Conservation (phyloP, 495 filamentous ascomycete genomes). For the Talaromyces trachyspermus region DNA sequence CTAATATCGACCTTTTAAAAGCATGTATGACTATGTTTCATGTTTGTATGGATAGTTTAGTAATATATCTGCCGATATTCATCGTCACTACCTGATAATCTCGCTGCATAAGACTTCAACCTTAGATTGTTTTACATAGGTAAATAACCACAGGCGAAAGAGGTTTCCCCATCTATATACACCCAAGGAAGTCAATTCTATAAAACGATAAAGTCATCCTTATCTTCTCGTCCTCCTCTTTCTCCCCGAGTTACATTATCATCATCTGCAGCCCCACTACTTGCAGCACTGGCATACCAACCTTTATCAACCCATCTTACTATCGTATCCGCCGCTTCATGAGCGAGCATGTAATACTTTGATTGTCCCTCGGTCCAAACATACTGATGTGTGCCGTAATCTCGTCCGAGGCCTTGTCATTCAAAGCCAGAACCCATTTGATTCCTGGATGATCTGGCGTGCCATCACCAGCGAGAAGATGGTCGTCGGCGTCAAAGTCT, state of each 20-base stretch:
- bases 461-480: conserved; percentile 11
- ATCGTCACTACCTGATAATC: no score
- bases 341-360: conserved; percentile 60
- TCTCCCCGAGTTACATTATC: not conserved
- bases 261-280: not conserved
- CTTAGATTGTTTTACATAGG: no score
- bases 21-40: not conserved
- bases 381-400: conserved; percentile 77
- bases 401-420: conserved; percentile 73
- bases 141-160: no score
- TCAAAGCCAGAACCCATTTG: conserved; percentile 61
- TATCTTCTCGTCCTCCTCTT: conserved; percentile 1
- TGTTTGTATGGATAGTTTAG: no score
- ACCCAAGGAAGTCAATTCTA: not conserved
- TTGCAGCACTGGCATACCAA: conserved; percentile 26
- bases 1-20: not conserved
- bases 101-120: no score
- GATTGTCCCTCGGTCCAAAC: conserved; percentile 77
- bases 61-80: no score
- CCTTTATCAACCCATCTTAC: conserved; percentile 40
- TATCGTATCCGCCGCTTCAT: conserved; percentile 56
- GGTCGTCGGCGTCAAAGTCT: conserved; percentile 26
- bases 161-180: no score
- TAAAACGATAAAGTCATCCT: conserved; percentile 8
- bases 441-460: conserved; percentile 20